Conservation (phyloP, 208 protist species). For the Crithidia acanthocephali region DNA sequence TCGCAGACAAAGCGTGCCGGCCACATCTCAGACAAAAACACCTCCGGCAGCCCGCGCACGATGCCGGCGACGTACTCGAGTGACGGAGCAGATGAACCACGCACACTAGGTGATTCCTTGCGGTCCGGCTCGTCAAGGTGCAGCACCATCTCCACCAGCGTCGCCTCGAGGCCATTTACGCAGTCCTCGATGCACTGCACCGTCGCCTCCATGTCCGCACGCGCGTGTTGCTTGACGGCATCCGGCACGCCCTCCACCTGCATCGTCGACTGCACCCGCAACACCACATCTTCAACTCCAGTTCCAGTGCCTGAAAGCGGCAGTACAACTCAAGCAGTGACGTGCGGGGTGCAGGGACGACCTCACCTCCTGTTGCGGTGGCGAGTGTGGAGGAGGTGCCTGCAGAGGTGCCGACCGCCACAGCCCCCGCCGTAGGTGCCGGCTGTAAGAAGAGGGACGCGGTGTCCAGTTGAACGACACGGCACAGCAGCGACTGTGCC, state of each 20-base stretch:
- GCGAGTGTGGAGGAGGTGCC: too few species aligned
- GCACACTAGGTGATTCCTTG: too few species aligned
- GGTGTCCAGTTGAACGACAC: conserved; percentile 50
- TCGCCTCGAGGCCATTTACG: conserved; percentile 42
- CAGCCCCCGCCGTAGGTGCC: background rate
- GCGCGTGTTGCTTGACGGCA: conserved; percentile 12
- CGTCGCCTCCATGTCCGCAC: conserved; percentile 13
- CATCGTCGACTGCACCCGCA: conserved; percentile 7
- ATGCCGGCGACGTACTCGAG: conserved; percentile 39
- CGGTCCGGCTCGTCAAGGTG: background rate
- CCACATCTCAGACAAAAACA: conserved; percentile 47
- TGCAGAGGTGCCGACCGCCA: background rate
- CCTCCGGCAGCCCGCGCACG: conserved; percentile 21
- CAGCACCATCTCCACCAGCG: conserved; percentile 46
- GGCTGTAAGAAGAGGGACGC: conserved; percentile 31
- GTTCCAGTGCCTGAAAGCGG: conserved; percentile 36
- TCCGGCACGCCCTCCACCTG: conserved; percentile 15
- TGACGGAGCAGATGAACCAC: background rate
- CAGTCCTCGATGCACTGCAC: conserved; percentile 19
- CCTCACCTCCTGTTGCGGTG: too few species aligned
- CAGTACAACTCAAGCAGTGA: conserved; percentile 47
- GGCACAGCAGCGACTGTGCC: conserved; percentile 60
- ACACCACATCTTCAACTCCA: conserved; percentile 46
- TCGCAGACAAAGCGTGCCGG: conserved; percentile 44
- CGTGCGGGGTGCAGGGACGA: too few species aligned